Conservation (phyloP, 1,284 basidiomycete genomes). For the Ustilago tritici region DNA sequence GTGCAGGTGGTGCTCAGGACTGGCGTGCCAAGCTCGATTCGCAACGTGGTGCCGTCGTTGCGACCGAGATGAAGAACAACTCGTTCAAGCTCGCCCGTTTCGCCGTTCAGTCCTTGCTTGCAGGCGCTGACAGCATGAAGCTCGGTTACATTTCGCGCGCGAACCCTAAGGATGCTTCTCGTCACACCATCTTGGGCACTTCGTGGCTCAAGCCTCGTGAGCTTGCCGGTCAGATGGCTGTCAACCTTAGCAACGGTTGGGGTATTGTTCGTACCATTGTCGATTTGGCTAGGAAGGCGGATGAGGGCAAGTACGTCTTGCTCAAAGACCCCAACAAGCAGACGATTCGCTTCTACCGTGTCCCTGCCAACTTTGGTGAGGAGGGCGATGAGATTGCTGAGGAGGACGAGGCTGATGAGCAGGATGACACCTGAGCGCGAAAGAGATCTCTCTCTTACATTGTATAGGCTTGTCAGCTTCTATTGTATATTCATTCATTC, state of each 20-base stretch:
- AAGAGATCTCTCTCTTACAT: background rate
- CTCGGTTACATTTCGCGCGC: slow-evolving; percentile 95
- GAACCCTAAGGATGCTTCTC: slow-evolving; percentile 91
- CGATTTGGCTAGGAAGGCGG: slow-evolving; percentile 62
- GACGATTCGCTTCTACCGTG: slow-evolving; percentile 90
- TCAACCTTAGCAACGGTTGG: slow-evolving; percentile 96
- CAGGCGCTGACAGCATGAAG: slow-evolving; percentile 97
- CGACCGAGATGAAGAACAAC: slow-evolving; percentile 99
- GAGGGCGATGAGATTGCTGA: slow-evolving; percentile 72
- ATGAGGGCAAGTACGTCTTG: slow-evolving; percentile 66
- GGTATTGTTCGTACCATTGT: slow-evolving; percentile 80
- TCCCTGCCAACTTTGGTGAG: slow-evolving; percentile 85
- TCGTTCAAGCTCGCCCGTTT: slow-evolving; percentile 97
- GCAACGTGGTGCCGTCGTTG: slow-evolving; percentile 96
- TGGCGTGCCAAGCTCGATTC: slow-evolving; percentile 96
- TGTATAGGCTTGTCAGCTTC: no score
- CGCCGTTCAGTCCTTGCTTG: slow-evolving; percentile 94
- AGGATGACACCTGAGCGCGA: slow-evolving; percentile 22
- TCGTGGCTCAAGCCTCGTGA: slow-evolving; percentile 94
- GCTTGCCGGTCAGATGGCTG: slow-evolving; percentile 94
- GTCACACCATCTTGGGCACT: slow-evolving; percentile 94
- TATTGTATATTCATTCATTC: slow-evolving; percentile 2
- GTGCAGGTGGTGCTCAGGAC: slow-evolving; percentile 92
- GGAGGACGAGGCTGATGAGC: slow-evolving; percentile 72
- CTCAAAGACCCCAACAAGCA: slow-evolving; percentile 73